Evolutionary conservation across 345 rosid genomes (phyloP).

Genomic region (Corchorus olitorius): DNA sequence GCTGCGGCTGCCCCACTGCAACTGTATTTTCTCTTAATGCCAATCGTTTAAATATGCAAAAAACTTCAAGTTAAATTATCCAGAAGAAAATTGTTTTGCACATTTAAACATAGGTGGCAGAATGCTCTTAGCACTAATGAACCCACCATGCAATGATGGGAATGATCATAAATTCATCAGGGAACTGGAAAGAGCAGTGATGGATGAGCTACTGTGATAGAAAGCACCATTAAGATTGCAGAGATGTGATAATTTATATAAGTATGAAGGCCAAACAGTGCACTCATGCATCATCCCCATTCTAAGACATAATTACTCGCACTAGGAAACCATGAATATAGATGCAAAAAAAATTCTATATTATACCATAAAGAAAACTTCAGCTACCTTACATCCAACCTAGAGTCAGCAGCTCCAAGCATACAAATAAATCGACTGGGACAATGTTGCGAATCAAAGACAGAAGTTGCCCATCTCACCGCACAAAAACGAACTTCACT

Average conservation of each 20-base stretch:
- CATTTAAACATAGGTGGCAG: background rate
- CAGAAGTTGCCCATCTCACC: conserved; percentile 83
- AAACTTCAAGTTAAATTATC: background rate
- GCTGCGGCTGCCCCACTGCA: background rate
- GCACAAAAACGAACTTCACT: conserved; percentile 94
- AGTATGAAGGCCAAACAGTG: conserved; percentile 1
- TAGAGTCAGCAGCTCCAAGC: conserved; percentile 83
- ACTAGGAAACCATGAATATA: background rate
- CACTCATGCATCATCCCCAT: background rate
- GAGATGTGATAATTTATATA: conserved; percentile 2
- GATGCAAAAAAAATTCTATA: background rate
- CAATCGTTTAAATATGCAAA: background rate
- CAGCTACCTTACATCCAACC: conserved; percentile 86
- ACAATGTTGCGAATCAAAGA: conserved; percentile 81
- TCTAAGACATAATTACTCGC: too few species aligned
- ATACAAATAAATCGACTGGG: conserved; percentile 93
- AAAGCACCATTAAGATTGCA: background rate
- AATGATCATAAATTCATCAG: background rate
- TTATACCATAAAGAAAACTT: conserved; percentile 18
- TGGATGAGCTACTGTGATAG: background rate
- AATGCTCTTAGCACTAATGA: background rate
- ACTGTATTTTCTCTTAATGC: background rate
- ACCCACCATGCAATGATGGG: background rate
- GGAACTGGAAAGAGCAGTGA: background rate
- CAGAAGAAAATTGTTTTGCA: background rate